Base-by-base conservation (phyloP, 2,329 filamentous ascomycete species). In the Aspergillus sp. region DNA sequence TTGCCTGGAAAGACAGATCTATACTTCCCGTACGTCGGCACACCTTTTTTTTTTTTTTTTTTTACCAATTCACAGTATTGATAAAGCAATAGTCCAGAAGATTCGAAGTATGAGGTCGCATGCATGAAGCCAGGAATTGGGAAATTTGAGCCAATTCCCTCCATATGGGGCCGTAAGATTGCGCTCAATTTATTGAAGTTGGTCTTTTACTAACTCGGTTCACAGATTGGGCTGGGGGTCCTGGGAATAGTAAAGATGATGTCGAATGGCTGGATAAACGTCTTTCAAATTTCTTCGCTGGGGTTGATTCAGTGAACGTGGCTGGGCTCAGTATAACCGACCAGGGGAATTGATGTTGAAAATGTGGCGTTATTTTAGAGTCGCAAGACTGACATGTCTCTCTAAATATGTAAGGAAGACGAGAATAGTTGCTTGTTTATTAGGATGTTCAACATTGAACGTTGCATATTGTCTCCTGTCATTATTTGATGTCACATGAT, bases 1-100 rank as follows among this genome's bases (percentile, higher is more conserved):
- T 63, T 90, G 10, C 87, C 88, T 0, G 68, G 73, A 19, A 81
- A 86, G 59, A 90, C 85, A 0, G 88, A 91, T 59, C 71, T 91
- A 5, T 91, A 91, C 59, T 91, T 93, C 52, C 85, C 87, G 72
- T 81, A 59, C 67, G 76, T 67, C 37, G 11, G 28, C 8, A 19
- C 6, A 35, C 11, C 6, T 33, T 28, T 6, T 29, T 33, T 33
- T 30, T 2, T n/a, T n/a, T n/a, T n/a, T n/a, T n/a, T n/a, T n/a
- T n/a, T n/a, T n/a, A n/a, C n/a, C n/a, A 11, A 12, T 42, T 52
- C 8, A 47, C 6, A 10, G 28, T 33, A n/a, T 7, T 31, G 38
- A 33, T 4, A 4, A 6, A 19, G 39, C 10, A 12, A 7, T 48
- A 83, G 79, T 40, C 85, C 86, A 0, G 86, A 90, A 55, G 88